Percentiles rank a stretch among this genome's conserved stretches.
Conservation (phyloP, 1,284 basidiomycete species). For the Pascua sp. region DNA sequence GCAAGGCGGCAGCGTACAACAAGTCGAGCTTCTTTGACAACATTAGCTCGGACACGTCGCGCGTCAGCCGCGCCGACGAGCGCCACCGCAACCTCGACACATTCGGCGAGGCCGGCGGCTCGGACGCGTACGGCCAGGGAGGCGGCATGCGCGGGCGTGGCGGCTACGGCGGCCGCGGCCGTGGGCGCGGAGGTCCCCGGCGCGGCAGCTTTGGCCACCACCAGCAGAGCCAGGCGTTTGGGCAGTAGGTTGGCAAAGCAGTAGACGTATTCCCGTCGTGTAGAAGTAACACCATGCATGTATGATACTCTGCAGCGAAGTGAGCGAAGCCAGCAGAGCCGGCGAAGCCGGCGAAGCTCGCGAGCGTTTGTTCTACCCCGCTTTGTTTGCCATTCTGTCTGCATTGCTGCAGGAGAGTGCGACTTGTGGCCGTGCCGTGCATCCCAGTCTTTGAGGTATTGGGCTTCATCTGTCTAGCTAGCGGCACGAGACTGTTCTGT, state of each 20-base stretch:
- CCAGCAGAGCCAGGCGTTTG: neutral
- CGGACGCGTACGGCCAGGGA: constrained; percentile 10
- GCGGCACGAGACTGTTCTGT: too few relatives aligned
- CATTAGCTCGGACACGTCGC: constrained; percentile 30
- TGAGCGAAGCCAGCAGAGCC: too few relatives aligned
- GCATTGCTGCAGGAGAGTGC: too few relatives aligned
- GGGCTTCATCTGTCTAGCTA: neutral
- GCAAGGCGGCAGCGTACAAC: constrained; percentile 25
- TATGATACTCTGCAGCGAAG: constrained; percentile 5
- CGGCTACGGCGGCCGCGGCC: constrained; percentile 10
- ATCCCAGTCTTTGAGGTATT: neutral
- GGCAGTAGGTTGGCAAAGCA: neutral
- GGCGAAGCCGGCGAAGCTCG: too few relatives aligned
- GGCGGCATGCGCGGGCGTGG: constrained; percentile 12
- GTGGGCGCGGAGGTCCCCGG: constrained; percentile 17
- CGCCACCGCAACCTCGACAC: constrained; percentile 44
- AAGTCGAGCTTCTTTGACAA: constrained; percentile 45
- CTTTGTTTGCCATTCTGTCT: too few relatives aligned
- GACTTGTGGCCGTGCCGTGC: too few relatives aligned
- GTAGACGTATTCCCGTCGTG: neutral
- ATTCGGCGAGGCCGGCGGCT: constrained; percentile 43
- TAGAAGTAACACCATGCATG: constrained; percentile 11
- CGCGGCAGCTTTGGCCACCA: neutral
- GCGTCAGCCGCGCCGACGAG: constrained; percentile 39
- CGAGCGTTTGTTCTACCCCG: too few relatives aligned